These are phyloP conservation scores for Macrocybe gigantea DNA, from an alignment of 768 basidiomycete species.

Conservation along the genomic window DNA sequence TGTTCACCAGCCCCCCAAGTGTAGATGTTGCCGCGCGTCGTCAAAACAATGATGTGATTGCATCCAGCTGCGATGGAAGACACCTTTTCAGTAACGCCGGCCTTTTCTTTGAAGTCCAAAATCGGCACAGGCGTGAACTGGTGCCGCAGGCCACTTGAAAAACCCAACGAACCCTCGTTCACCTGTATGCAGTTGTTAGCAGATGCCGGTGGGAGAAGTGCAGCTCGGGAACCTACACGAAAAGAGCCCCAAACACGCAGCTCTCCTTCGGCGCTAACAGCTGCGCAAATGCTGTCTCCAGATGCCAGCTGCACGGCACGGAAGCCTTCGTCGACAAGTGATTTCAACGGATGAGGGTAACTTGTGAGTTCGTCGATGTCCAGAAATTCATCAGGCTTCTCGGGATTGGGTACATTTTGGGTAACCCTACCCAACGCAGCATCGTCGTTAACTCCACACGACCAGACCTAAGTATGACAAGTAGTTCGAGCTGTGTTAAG, in stretches of 20 bases:
- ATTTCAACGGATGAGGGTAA: conserved; percentile 60
- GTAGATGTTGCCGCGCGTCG: conserved; percentile 81
- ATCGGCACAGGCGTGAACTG: conserved; percentile 64
- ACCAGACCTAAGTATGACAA: conserved; percentile 57
- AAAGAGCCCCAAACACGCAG: conserved; percentile 88
- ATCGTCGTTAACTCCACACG: conserved; percentile 84
- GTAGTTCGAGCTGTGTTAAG: neutral
- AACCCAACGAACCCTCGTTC: conserved; percentile 81
- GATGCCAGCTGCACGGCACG: conserved; percentile 78
- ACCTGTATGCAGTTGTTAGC: conserved; percentile 33
- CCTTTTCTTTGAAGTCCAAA: conserved; percentile 53
- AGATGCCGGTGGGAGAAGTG: neutral
- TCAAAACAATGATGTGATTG: conserved; percentile 88
- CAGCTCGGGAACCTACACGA: conserved; percentile 47
- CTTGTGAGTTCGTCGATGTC: conserved; percentile 50
- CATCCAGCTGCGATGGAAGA: conserved; percentile 73
- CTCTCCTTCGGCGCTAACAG: conserved; percentile 73
- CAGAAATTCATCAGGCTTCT: conserved; percentile 51
- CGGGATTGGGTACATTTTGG: conserved; percentile 50
- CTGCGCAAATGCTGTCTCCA: conserved; percentile 86
- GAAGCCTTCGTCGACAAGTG: conserved; percentile 73
- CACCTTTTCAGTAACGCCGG: conserved; percentile 65
- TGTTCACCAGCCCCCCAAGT: conserved; percentile 91
- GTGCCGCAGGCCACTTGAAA: conserved; percentile 58
- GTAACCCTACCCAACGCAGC: conserved; percentile 83